These are phyloP conservation scores for Panus rudis DNA, from an alignment of 768 basidiomycete genomes.

Conservation along the genomic window DNA sequence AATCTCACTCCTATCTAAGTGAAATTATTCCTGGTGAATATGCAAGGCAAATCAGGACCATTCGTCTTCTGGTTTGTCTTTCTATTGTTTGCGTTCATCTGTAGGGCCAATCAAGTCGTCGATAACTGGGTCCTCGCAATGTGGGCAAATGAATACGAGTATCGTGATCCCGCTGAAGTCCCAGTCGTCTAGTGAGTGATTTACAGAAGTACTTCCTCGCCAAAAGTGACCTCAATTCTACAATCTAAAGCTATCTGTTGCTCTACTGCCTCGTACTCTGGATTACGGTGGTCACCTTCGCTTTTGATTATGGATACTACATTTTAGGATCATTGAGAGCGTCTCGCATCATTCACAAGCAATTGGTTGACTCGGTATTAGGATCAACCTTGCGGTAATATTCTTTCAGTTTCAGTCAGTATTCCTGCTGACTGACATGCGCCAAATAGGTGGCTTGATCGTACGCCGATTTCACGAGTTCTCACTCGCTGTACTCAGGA, in stretches of 20 bases:
- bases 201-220: too few relatives aligned
- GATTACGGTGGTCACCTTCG: slow-evolving; percentile 24
- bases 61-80: slow-evolving; percentile 26
- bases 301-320: slow-evolving; percentile 28
- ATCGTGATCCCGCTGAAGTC: slow-evolving; percentile 24
- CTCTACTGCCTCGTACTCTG: slow-evolving; percentile 35
- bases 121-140: slow-evolving; percentile 38
- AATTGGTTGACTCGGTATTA: slow-evolving; percentile 46
- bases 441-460: slow-evolving; percentile 38
- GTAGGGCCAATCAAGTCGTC: slow-evolving; percentile 13
- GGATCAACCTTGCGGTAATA: slow-evolving; percentile 52
- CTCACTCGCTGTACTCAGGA: slow-evolving; percentile 63
- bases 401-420: slow-evolving; percentile 13
- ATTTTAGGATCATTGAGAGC: slow-evolving; percentile 45
- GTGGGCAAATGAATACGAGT: slow-evolving; percentile 36
- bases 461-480: slow-evolving; percentile 46
- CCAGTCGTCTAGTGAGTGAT: slow-evolving; percentile 24
- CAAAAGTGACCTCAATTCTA: background rate
- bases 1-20: slow-evolving; percentile 11
- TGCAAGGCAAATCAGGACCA: slow-evolving; percentile 17
- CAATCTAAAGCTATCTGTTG: slow-evolving; percentile 50
- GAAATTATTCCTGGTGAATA: slow-evolving; percentile 21
- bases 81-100: slow-evolving; percentile 11
- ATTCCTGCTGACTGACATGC: background rate
- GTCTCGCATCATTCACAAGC: slow-evolving; percentile 44